phyloP scores from a whole-genome alignment of 306 rosid species.

The Citrullus colocynthis region DNA sequence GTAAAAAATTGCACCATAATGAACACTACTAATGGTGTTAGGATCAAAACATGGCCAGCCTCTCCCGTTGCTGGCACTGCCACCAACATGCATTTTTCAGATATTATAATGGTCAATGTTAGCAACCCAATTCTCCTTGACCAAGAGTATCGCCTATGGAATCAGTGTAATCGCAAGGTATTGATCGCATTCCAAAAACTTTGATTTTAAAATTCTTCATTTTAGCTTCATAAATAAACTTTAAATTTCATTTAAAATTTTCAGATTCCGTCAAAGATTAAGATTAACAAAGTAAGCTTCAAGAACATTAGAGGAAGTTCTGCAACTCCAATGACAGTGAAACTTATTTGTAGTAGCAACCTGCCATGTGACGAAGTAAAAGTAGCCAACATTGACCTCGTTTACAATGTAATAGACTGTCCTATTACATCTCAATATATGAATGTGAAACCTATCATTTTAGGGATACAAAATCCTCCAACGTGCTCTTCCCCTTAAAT shows the following conservation, averaged over 20 bases:
- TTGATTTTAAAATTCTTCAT: not conserved
- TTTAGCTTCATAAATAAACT: not conserved
- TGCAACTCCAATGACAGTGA: too few relatives aligned
- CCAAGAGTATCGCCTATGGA: conserved; percentile 36
- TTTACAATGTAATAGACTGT: too few relatives aligned
- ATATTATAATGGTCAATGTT: conserved; percentile 27
- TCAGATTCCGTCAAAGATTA: conserved; percentile 26
- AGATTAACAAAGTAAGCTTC: conserved; percentile 35
- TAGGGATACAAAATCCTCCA: too few relatives aligned
- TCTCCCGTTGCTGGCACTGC: not conserved
- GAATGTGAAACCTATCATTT: too few relatives aligned
- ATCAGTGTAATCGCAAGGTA: conserved; percentile 22
- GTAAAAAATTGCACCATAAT: too few relatives aligned
- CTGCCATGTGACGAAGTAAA: conserved; percentile 28
- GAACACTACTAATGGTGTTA: conserved; percentile 14
- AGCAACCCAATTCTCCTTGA: conserved; percentile 4
- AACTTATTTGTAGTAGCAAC: conserved; percentile 7
- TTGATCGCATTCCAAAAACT: not conserved
- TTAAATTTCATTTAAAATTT: too few relatives aligned
- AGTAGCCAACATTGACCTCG: not conserved
- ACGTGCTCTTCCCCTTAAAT: too few relatives aligned
- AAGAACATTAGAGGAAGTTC: conserved; percentile 25
- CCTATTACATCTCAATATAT: too few relatives aligned
- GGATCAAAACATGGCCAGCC: conserved; percentile 42
- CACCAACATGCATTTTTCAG: conserved; percentile 21